Base-by-base conservation (phyloP, 2,329 filamentous ascomycete species). In the Curvularia sp. region DNA sequence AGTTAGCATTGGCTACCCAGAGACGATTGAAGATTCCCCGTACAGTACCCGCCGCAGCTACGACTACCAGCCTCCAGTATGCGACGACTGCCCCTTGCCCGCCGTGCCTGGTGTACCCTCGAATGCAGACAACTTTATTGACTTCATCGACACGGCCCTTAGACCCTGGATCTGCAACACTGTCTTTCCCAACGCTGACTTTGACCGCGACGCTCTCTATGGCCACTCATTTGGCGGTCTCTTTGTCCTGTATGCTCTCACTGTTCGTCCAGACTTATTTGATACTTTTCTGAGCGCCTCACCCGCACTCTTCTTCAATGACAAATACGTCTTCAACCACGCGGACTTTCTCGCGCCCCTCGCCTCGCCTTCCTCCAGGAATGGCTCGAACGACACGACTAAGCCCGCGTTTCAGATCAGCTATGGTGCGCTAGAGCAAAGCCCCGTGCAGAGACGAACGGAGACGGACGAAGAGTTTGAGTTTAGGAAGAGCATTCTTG, bases 221-320 rank as follows among this genome's bases (percentile, higher is more conserved):
- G 82, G 82, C 0, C 82, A 84, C 55, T 84, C 81, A 0, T 82
- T 81, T 25, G 81, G 81, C 2, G 82, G 81, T 0, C 69, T 84
- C 0, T 83, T 84, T 46, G 71, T 76, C 0, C 72, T 84, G 3
- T 80, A 83, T 57, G 71, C 78, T 0, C 71, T 83, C 8, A 79
- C 80, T 52, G 79, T 74, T 0, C 68, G 73, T 3, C 78, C 80
- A 0, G 61, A 68, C 1, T 69, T 78, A 2, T 84, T 83, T 53
- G 73, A 82, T 53, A 77, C 73, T 7, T 82, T 78, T 57, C 74
- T 83, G 13, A 77, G 78, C 1, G 79, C 77, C 5, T 83, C 81
- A 27, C 82, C 81, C 0, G 79, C 78, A 0, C 78, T 82, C 6
- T 82, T 77, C 76, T 84, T 80, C 78, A 82, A 82, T 60, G 64